phyloP scores from a whole-genome alignment of 148 eudicot genomes.

The Fagopyrum tataricum region DNA sequence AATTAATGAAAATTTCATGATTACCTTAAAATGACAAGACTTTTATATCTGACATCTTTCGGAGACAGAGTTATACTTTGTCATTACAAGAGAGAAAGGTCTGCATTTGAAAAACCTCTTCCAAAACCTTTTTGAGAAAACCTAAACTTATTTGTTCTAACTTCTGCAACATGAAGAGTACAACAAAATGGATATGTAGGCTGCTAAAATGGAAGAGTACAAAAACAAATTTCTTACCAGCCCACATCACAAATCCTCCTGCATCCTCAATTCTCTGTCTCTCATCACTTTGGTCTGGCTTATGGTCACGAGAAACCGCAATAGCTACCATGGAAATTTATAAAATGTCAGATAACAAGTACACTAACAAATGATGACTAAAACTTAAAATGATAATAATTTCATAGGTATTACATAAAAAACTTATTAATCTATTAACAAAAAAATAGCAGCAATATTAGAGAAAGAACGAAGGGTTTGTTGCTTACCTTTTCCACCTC shows the following conservation, averaged over 20 bases:
- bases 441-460: not conserved
- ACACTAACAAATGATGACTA: not conserved
- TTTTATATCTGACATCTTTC: not conserved
- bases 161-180: not conserved
- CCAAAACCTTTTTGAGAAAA: not conserved
- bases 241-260: constrained; percentile 99
- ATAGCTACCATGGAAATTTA: constrained; percentile 43
- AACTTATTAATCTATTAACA: not conserved
- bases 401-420: not conserved
- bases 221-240: constrained; percentile 37
- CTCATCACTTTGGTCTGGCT: constrained; percentile 98
- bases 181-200: not conserved
- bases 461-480: not conserved
- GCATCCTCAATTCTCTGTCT: constrained; percentile 94
- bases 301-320: constrained; percentile 98
- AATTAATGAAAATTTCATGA: not conserved
- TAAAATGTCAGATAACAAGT: not conserved
- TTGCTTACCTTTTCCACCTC: constrained; percentile 74
- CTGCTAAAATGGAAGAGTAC: not conserved
- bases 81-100: not conserved
- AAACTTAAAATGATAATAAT: not conserved
- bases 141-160: not conserved
- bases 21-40: not conserved
- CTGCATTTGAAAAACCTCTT: not conserved
- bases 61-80: not conserved